Evolutionary conservation across 192 early-diverging fungal genomes (phyloP).

Genomic region (Diversispora eburnea): DNA sequence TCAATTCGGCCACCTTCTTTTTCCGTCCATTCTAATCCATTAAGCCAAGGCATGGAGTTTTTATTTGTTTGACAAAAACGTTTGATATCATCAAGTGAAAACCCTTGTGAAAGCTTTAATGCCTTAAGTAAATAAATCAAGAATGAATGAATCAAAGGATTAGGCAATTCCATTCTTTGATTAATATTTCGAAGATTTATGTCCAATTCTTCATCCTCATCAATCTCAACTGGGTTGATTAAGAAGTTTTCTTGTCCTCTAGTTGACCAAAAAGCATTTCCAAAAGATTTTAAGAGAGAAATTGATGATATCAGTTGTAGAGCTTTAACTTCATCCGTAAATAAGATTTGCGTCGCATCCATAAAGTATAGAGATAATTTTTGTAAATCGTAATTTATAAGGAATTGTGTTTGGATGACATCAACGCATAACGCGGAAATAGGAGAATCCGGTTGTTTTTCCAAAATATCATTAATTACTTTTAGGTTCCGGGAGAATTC

Average conservation of each 20-base stretch:
- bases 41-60: constrained; percentile 24
- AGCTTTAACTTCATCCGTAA: too few relatives aligned
- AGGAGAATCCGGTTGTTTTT: not conserved
- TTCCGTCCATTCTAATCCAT: constrained; percentile 6
- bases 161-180: not conserved
- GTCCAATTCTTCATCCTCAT: constrained; percentile 16
- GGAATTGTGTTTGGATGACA: constrained; percentile 26
- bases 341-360: constrained; percentile 1
- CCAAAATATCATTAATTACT: constrained; percentile 16
- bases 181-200: not conserved
- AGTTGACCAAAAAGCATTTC: not conserved
- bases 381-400: not conserved
- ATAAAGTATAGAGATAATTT: not conserved
- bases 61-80: constrained; percentile 16
- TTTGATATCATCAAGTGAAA: constrained; percentile 25
- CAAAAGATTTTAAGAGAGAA: constrained; percentile 29
- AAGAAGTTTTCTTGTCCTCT: not conserved
- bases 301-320: constrained; percentile 27
- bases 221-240: not conserved
- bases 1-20: not conserved
- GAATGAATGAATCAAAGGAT: constrained; percentile 17
- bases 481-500: not conserved
- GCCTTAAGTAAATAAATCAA: constrained; percentile 22
- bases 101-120: not conserved
- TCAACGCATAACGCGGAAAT: constrained; percentile 24